phyloP scores from a whole-genome alignment of 2,329 filamentous ascomycete genomes.

The Phialocephala sp. region DNA sequence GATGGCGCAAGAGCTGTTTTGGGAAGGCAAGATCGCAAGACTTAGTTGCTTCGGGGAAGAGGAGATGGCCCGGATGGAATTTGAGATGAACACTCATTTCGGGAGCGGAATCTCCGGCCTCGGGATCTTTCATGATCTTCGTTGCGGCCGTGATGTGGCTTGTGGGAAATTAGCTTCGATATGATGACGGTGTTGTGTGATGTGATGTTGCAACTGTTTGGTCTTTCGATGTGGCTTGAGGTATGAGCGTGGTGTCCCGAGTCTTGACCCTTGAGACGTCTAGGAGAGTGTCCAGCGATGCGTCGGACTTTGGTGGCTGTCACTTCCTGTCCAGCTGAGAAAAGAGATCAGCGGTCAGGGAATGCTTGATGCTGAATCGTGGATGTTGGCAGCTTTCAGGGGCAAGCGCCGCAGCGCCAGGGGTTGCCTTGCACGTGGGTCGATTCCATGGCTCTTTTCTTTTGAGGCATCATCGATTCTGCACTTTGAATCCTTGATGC shows the following conservation, averaged over 20 bases:
- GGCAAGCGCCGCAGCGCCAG: not conserved
- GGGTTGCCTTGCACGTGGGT: constrained; percentile 11
- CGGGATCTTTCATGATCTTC: not conserved
- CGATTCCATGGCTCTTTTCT: constrained; percentile 9
- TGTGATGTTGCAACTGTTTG: not conserved
- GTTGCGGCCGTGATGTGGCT: not conserved
- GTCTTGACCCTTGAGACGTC: not conserved
- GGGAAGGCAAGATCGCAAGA: constrained; percentile 2
- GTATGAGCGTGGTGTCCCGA: not conserved
- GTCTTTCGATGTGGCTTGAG: too few relatives aligned
- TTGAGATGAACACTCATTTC: constrained; percentile 6
- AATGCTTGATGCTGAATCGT: not conserved
- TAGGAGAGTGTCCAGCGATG: not conserved
- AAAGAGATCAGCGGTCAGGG: constrained; percentile 7
- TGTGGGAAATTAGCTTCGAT: constrained; percentile 8
- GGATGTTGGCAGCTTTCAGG: not conserved
- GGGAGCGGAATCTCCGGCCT: not conserved
- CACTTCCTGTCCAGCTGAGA: not conserved
- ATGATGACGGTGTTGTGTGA: not conserved
- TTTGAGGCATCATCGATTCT: not conserved
- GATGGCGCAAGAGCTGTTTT: constrained; percentile 8
- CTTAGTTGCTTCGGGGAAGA: not conserved
- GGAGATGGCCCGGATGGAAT: not conserved
- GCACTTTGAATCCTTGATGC: not conserved
- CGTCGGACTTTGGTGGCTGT: not conserved